Conservation (phyloP, 73 alveolate species). For the Paramecium sonneborni region DNA sequence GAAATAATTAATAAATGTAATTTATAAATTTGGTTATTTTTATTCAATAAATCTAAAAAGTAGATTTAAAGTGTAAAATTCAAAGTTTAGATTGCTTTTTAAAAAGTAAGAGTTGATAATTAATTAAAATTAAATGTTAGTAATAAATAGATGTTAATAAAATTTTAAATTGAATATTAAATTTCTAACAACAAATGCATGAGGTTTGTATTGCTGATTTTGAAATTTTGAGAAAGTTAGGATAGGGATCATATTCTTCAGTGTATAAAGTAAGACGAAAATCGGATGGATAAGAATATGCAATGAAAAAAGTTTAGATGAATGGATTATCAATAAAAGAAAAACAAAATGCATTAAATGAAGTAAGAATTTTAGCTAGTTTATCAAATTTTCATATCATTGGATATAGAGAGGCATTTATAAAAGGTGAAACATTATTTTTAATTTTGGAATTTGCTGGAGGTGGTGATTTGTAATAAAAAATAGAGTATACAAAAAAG, state of each 20-base stretch:
- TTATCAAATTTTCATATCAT: constrained; percentile 47
- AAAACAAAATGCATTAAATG: constrained; percentile 66
- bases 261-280: constrained; percentile 64
- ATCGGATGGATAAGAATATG: constrained; percentile 63
- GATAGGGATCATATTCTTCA: constrained; percentile 63
- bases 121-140: too few species aligned
- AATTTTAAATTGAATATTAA: neutral
- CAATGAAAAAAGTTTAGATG: constrained; percentile 62
- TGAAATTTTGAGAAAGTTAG: constrained; percentile 62
- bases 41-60: too few species aligned
- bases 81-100: too few species aligned
- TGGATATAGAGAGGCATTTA: constrained; percentile 66
- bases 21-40: too few species aligned
- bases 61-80: neutral
- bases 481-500: constrained; percentile 71
- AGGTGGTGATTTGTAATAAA: constrained; percentile 82
- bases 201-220: constrained; percentile 28
- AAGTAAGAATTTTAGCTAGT: constrained; percentile 66
- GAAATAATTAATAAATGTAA: too few species aligned
- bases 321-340: constrained; percentile 55
- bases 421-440: constrained; percentile 57
- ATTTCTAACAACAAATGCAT: constrained; percentile 1
- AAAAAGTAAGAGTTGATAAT: too few species aligned
- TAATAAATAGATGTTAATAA: neutral
- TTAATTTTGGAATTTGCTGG: constrained; percentile 85